Conservation (phyloP, 768 basidiomycete genomes). For the Scleroderma bovista region DNA sequence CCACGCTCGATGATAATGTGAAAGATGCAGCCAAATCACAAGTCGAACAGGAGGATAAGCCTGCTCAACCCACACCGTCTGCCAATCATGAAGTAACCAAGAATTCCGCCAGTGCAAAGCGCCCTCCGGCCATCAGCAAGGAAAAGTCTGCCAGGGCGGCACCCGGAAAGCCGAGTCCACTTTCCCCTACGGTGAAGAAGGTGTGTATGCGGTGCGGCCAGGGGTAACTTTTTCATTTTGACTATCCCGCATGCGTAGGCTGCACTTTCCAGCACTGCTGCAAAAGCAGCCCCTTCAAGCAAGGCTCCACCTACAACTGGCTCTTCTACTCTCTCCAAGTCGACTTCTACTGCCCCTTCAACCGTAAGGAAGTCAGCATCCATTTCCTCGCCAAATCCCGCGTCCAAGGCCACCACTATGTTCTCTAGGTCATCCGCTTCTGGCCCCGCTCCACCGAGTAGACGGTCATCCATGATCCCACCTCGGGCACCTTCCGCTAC, state of each 20-base stretch:
- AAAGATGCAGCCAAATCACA: constrained; percentile 16
- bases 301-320: constrained; percentile 36
- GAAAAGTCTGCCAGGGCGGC: constrained; percentile 38
- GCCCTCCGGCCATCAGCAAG: constrained; percentile 20
- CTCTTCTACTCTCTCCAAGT: constrained; percentile 28
- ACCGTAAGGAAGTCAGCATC: constrained; percentile 24
- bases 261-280: constrained; percentile 53
- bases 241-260: constrained; percentile 41
- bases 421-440: constrained; percentile 21
- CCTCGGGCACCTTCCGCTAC: constrained; percentile 36
- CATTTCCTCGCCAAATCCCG: constrained; percentile 23
- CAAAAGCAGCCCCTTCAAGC: constrained; percentile 38
- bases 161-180: constrained; percentile 42
- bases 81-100: constrained; percentile 17
- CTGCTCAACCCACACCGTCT: constrained; percentile 12
- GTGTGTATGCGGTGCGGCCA: constrained; percentile 34
- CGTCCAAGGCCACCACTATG: constrained; percentile 30
- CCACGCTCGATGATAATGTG: constrained; percentile 11
- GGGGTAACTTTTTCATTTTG: constrained; percentile 19
- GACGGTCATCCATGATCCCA: constrained; percentile 28
- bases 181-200: constrained; percentile 64
- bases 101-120: constrained; percentile 24
- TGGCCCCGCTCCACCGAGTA: constrained; percentile 28
- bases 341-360: constrained; percentile 20
- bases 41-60: constrained; percentile 18